Conservation (phyloP, 2,329 filamentous ascomycete species). For the Daldinia eschscholtzii region DNA sequence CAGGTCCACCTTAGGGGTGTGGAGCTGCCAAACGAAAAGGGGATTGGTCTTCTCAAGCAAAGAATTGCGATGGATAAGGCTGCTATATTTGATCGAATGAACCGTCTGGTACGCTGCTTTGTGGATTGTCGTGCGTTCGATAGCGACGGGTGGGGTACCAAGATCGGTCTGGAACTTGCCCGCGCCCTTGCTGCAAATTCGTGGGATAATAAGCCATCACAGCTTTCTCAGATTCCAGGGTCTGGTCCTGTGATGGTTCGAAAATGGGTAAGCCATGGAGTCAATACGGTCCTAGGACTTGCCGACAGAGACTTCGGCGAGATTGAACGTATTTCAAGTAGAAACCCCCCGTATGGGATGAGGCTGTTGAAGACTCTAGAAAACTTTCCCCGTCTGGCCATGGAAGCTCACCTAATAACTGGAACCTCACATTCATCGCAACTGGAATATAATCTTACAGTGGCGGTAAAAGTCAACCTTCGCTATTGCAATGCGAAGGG, state of each 20-base stretch:
- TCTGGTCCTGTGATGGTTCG: constrained; percentile 82
- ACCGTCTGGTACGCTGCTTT: constrained; percentile 79
- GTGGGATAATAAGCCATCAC: constrained; percentile 86
- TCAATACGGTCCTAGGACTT: constrained; percentile 79
- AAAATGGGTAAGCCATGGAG: constrained; percentile 77
- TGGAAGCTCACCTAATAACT: constrained; percentile 57
- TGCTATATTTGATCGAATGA: constrained; percentile 75
- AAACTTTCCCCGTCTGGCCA: constrained; percentile 73
- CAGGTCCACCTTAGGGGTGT: constrained; percentile 78
- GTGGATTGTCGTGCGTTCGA: constrained; percentile 75
- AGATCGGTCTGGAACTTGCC: constrained; percentile 80
- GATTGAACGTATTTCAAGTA: constrained; percentile 81
- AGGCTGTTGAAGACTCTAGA: constrained; percentile 74
- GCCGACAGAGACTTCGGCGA: constrained; percentile 73
- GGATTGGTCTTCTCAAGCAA: constrained; percentile 64
- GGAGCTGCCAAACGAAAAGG: constrained; percentile 71
- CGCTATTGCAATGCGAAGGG: constrained; percentile 77
- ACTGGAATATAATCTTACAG: constrained; percentile 61
- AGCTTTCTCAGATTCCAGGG: constrained; percentile 85
- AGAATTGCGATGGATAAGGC: constrained; percentile 72
- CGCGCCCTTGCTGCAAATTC: constrained; percentile 79
- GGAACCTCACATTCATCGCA: constrained; percentile 51
- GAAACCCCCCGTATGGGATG: constrained; percentile 85
- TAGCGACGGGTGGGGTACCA: constrained; percentile 74
- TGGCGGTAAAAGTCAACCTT: constrained; percentile 75